Evolutionary conservation across 805 yeast genomes (phyloP), one percentile per base, ranked within the genome.

Genomic region (Tetrapisispora iriomotensis): DNA sequence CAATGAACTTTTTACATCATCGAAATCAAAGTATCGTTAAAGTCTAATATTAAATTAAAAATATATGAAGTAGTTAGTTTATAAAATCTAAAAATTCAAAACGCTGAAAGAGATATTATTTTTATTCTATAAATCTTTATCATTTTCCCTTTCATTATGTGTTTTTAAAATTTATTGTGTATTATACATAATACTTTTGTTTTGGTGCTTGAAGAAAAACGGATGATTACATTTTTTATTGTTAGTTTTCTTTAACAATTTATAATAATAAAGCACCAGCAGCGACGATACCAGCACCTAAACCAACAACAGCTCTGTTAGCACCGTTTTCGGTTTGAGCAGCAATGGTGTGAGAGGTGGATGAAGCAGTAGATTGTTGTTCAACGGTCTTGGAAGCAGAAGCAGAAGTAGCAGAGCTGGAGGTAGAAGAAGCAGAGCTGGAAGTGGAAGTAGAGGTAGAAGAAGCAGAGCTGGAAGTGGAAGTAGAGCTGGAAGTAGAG

Each of bases 251-350:
- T 14, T 27, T 18, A 27, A 8, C 6, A 19, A 17, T 44, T 43
- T 45, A 48, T 40, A 48, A 45, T 31, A 48, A 43, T 36, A 48
- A 37, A 35, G 50, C 52, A 34, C 46, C 50, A 29, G 49, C 52
- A 18, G 50, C 52, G 21, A 44, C 27, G 20, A 39, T 42, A 47
- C 50, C 49, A 27, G 50, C 51, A 42, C 51, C 51, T 38, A 45
- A 31, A 40, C 53, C 51, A 27, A 37, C 45, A 30, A 36, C 45
- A 34, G 49, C 49, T 36, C 37, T 49, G 25, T 40, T 45, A 37
- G 53, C 53, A 45, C 46, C 51, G 32, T 49, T 50, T 29, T 44
- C 48, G 20, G 56, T 46, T 40, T 47, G 47, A 33, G 39, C 24
- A 24, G 54, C 47, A 27, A 49, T 39, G 10, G 54, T 36, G 6